Base-by-base conservation (phyloP, 164 flowering plant genomes). In the Magnolia kwangsiensis region DNA sequence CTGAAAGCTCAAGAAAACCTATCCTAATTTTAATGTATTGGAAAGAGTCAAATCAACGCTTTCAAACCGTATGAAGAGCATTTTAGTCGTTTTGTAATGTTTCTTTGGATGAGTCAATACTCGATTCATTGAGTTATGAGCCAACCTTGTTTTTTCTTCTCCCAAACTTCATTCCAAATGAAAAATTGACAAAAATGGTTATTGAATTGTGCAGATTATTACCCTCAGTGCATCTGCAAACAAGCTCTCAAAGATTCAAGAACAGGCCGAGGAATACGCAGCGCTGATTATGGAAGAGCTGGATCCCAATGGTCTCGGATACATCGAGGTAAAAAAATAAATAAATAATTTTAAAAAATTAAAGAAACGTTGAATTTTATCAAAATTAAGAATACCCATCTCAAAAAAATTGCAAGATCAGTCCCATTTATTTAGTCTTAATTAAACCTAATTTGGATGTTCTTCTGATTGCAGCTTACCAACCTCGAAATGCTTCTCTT, bases 251-350 rank as follows among this genome's bases (percentile, higher is more conserved):
- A 89, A 80, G 45, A 85, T 89, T 31, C 82, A 85, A 78, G 81
- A 84, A 49, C 84, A 82, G 50, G 89, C 91, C 0, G 88, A 86
- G 20, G 91, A 89, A 70, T 89, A 87, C 61, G 87, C 91, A 16
- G 89, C 88, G 3, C 67, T 89, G 59, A 87, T 89, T 81, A 89
- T 89, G 91, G 90, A 89, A 82, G 91, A 89, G 75, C 79, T 87
- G 51, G 91, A 89, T 74, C 88, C 89, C 5, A 83, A 83, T 18
- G 80, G 81, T 24, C 51, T 63, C 20, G 91, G 91, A 11, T 86
- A 81, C 81, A 83, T 87, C 7, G 80, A 80, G 89, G 91, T 88
- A 82, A 27, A 21, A 23, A 37, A 10, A 6, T n/a, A n/a, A n/a
- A n/a, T n/a, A 19, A 55, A 14, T 24, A 13, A 72, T 11, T 1